A percentile compares a stretch with the other conserved stretches of the same genome.
phyloP scores from a whole-genome alignment of 306 rosid genomes.

The Sindora glabra region DNA sequence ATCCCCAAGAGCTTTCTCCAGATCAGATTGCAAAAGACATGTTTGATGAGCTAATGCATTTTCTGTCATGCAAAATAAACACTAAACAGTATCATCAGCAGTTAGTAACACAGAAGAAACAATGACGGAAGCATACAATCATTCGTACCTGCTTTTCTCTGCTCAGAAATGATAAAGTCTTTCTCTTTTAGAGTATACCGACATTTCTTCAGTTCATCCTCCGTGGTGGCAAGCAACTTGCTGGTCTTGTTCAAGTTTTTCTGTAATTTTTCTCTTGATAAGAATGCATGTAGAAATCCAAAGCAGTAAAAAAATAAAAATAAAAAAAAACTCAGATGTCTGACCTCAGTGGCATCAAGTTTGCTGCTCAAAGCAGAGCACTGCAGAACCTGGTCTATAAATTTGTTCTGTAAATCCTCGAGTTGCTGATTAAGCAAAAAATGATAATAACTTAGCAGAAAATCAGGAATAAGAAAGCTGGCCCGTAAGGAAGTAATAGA shows the following conservation, averaged over 20 bases:
- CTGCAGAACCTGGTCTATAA: conserved; percentile 51
- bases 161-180: conserved; percentile 73
- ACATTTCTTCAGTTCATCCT: conserved; percentile 71
- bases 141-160: conserved; percentile 76
- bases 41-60: conserved; percentile 87
- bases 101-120: neutral
- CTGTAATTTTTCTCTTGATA: conserved; percentile 26
- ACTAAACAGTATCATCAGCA: conserved; percentile 13
- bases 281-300: neutral
- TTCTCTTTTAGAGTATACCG: conserved; percentile 56
- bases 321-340: conserved; percentile 4
- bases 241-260: conserved; percentile 60
- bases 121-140: neutral
- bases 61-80: conserved; percentile 53
- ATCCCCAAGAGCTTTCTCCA: conserved; percentile 77
- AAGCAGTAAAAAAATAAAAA: too few species aligned
- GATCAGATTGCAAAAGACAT: conserved; percentile 59
- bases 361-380: conserved; percentile 63
- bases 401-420: conserved; percentile 68
- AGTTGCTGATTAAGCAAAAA: conserved; percentile 53
- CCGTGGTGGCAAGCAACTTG: conserved; percentile 51
- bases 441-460: neutral
- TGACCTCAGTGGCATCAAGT: conserved; percentile 81
- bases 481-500: too few species aligned
- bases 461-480: neutral